Evolutionary conservation across 2,329 filamentous ascomycete species (phyloP).

Genomic region (Leptographium lundbergii): DNA sequence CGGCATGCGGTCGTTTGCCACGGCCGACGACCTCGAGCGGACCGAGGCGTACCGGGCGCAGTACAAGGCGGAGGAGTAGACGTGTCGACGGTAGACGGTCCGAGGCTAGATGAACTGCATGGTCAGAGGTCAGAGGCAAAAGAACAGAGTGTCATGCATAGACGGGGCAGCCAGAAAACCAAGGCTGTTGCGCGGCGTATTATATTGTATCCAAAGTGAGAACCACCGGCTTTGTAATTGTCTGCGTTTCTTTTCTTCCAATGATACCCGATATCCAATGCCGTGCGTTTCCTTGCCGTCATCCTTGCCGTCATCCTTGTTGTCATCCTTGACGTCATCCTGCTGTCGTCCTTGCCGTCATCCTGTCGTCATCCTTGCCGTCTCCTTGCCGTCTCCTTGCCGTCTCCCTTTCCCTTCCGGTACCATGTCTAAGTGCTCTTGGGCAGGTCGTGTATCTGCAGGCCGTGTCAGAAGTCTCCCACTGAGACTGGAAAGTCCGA

Average conservation of each 20-base stretch:
- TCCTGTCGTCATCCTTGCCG: too few species aligned
- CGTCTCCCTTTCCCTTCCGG: too few species aligned
- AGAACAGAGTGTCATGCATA: not conserved
- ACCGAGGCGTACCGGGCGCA: conserved; percentile 62
- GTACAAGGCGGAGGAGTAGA: conserved; percentile 43
- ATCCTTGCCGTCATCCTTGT: not conserved
- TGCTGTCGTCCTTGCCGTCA: not conserved
- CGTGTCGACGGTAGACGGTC: conserved; percentile 15
- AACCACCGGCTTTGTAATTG: not conserved
- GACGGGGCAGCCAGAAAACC: not conserved
- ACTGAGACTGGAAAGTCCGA: not conserved
- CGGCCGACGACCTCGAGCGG: conserved; percentile 47
- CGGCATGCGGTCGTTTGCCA: conserved; percentile 49
- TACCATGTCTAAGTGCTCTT: not conserved
- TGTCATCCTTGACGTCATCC: too few species aligned
- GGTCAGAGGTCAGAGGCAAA: not conserved
- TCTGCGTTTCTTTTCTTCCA: not conserved
- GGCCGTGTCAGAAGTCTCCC: not conserved
- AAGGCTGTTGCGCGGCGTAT: not conserved
- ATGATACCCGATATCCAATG: not conserved
- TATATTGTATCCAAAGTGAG: not conserved
- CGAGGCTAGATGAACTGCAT: not conserved
- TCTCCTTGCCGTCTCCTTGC: not conserved
- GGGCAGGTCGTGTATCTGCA: conserved; percentile 2
- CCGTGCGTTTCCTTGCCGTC: not conserved